phyloP scores from a whole-genome alignment of 495 filamentous ascomycete species.

The Pseudevernia furfuracea region DNA sequence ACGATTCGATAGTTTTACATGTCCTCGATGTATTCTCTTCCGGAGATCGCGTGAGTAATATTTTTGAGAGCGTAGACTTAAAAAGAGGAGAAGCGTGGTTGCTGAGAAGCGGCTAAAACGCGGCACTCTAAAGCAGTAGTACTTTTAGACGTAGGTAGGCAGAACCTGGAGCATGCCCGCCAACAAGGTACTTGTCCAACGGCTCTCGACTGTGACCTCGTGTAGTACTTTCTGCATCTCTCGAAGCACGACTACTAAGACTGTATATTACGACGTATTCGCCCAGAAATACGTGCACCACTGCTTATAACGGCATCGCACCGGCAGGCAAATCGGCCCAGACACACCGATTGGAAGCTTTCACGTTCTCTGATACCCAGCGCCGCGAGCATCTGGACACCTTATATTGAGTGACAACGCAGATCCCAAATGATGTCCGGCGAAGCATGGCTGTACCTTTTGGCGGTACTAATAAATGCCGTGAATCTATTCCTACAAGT shows the following conservation, averaged over 20 bases:
- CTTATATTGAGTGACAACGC: background rate
- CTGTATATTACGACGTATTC: background rate
- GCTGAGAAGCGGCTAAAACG: background rate
- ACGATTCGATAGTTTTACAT: background rate
- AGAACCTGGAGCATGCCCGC: background rate
- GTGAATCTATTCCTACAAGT: slow-evolving; percentile 99
- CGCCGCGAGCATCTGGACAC: background rate
- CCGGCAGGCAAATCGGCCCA: slow-evolving; percentile 8
- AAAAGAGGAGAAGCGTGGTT: background rate
- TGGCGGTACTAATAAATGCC: slow-evolving; percentile 98
- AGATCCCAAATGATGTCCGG: slow-evolving; percentile 64
- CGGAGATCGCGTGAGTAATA: background rate
- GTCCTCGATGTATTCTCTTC: background rate
- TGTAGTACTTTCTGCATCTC: background rate
- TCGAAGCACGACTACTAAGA: background rate
- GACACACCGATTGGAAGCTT: slow-evolving; percentile 2
- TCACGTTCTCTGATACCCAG: background rate
- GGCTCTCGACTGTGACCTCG: background rate
- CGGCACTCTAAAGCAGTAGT: background rate
- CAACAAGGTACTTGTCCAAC: background rate
- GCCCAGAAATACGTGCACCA: background rate
- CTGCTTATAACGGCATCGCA: too few species aligned
- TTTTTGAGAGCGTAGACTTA: too few species aligned
- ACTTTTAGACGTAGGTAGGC: background rate
- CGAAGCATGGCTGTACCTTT: slow-evolving; percentile 98